Evolutionary conservation across 2,329 filamentous ascomycete genomes (phyloP).

Genomic region (Mycogone perniciosa): DNA sequence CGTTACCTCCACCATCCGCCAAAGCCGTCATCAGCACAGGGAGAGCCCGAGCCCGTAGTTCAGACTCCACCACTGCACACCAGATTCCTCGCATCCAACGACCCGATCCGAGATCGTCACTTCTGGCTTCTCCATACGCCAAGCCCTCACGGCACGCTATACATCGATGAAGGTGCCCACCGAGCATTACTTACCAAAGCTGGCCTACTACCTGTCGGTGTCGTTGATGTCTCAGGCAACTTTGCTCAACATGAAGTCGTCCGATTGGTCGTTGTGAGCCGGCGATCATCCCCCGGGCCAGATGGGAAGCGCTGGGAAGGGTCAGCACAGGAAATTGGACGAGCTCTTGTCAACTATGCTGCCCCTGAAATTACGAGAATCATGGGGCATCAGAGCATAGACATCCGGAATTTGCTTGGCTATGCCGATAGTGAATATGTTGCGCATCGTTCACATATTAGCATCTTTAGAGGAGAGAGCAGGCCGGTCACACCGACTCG

Average conservation of each 20-base stretch:
- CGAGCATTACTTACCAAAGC: conserved; percentile 75
- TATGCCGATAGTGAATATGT: conserved; percentile 96
- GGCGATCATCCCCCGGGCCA: conserved; percentile 34
- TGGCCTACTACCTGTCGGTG: conserved; percentile 81
- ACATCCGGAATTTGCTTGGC: conserved; percentile 74
- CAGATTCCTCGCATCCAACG: conserved; percentile 77
- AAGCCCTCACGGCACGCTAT: conserved; percentile 81
- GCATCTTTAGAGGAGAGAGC: conserved; percentile 57
- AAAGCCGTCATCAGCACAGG: conserved; percentile 18
- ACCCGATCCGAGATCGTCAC: conserved; percentile 84
- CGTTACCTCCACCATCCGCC: conserved; percentile 44
- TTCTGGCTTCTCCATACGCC: conserved; percentile 97
- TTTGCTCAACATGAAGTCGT: conserved; percentile 94
- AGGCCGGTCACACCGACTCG: conserved; percentile 44
- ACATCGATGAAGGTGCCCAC: conserved; percentile 87
- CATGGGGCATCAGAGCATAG: conserved; percentile 72
- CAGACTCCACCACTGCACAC: conserved; percentile 65
- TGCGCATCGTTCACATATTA: conserved; percentile 80
- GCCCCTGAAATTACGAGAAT: conserved; percentile 76
- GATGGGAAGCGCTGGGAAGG: conserved; percentile 45
- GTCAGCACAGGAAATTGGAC: conserved; percentile 66
- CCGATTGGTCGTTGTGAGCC: conserved; percentile 72
- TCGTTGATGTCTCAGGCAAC: conserved; percentile 79
- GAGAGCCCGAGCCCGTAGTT: conserved; percentile 30
- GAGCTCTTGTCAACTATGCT: conserved; percentile 91